Evolutionary conservation across 768 basidiomycete genomes (phyloP).

Genomic region (Pholiota microspora): DNA sequence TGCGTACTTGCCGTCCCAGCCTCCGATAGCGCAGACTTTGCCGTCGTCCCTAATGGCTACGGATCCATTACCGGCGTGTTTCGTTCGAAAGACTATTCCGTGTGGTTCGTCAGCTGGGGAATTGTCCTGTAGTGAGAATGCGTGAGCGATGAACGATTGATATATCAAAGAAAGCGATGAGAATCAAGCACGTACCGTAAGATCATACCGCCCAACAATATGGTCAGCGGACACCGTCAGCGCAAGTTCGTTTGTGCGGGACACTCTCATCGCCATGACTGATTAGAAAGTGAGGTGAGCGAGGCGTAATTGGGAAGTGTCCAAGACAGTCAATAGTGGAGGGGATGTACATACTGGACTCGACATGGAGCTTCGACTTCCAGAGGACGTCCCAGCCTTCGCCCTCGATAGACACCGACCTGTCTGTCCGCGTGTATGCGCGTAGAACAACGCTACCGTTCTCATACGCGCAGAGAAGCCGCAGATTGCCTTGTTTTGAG

Average conservation of each 20-base stretch:
- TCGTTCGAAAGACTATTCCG: conserved; percentile 52
- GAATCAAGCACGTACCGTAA: conserved; percentile 34
- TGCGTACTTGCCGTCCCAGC: conserved; percentile 91
- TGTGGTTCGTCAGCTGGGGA: conserved; percentile 18
- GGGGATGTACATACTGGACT: conserved; percentile 52
- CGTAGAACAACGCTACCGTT: conserved; percentile 81
- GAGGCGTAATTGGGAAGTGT: background rate
- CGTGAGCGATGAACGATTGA: background rate
- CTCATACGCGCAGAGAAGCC: conserved; percentile 79
- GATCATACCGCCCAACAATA: conserved; percentile 62
- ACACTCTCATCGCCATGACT: conserved; percentile 87
- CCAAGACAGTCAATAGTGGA: no score
- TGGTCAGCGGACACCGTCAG: conserved; percentile 88
- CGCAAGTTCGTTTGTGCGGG: conserved; percentile 54
- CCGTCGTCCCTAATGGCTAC: conserved; percentile 77
- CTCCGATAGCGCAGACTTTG: conserved; percentile 81
- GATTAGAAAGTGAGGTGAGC: background rate
- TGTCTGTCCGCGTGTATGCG: conserved; percentile 40
- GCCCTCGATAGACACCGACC: conserved; percentile 61
- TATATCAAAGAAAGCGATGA: background rate
- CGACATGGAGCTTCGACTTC: conserved; percentile 64
- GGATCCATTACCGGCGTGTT: conserved; percentile 75
- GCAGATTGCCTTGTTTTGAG: conserved; percentile 29
- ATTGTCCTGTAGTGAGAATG: conserved; percentile 13
- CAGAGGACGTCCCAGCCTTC: conserved; percentile 73